Evolutionary conservation across 2,329 filamentous ascomycete species (phyloP).

Genomic region (Diaporthe caulivora): DNA sequence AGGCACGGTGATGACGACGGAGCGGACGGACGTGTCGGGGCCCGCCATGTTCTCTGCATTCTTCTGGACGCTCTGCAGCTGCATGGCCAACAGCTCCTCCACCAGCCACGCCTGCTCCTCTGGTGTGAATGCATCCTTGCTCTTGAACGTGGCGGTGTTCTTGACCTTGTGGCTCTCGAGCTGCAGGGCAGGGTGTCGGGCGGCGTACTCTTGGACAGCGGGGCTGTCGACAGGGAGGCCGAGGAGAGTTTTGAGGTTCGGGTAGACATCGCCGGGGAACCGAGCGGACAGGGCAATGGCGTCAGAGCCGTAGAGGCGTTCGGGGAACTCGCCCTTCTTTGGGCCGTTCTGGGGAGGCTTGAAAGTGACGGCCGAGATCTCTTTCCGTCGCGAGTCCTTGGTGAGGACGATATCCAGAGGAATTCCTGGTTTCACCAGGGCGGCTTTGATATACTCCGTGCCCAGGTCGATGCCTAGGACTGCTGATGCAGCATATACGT

Average conservation of each 20-base stretch:
- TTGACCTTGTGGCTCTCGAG: conserved; percentile 71
- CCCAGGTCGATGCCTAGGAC: conserved; percentile 95
- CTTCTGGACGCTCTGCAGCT: conserved; percentile 89
- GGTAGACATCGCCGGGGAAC: conserved; percentile 94
- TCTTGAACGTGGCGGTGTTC: conserved; percentile 85
- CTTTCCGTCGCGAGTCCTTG: conserved; percentile 97
- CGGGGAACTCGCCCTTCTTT: conserved; percentile 78
- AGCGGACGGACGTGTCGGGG: conserved; percentile 78
- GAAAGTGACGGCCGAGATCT: conserved; percentile 90
- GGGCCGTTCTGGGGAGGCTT: conserved; percentile 81
- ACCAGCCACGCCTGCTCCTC: conserved; percentile 79
- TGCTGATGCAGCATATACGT: conserved; percentile 71
- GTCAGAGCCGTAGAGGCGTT: conserved; percentile 92
- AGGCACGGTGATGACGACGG: conserved; percentile 90
- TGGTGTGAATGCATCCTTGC: conserved; percentile 70
- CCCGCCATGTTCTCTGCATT: conserved; percentile 90
- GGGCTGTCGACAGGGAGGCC: conserved; percentile 75
- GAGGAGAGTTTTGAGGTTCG: conserved; percentile 92
- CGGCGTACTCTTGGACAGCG: conserved; percentile 76
- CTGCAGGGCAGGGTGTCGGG: conserved; percentile 82
- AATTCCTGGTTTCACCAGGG: conserved; percentile 94
- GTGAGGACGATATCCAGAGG: conserved; percentile 98
- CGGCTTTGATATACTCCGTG: conserved; percentile 96
- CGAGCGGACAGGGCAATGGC: conserved; percentile 87
- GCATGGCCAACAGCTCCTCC: conserved; percentile 96